phyloP scores from a whole-genome alignment of 192 early-diverging fungal species.

The Podila clonocystis region DNA sequence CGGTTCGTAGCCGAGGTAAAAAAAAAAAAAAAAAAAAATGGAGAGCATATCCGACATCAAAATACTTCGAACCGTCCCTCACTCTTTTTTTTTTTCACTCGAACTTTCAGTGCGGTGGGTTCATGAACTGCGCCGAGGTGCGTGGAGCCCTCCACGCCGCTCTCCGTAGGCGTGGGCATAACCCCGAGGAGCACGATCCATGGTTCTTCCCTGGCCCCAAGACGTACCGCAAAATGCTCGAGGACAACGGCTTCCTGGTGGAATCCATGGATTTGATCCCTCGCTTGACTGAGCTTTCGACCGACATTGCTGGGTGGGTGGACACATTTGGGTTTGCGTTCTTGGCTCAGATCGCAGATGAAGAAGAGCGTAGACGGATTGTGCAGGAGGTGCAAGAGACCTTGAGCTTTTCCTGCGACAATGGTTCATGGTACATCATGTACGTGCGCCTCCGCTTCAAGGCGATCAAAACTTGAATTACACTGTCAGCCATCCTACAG shows the following conservation, averaged over 20 bases:
- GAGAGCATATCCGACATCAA: neutral
- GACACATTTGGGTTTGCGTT: conserved; percentile 76
- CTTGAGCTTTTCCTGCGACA: conserved; percentile 29
- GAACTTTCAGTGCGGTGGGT: conserved; percentile 7
- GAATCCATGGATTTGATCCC: conserved; percentile 58
- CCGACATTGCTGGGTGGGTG: conserved; percentile 69
- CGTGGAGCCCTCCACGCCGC: conserved; percentile 28
- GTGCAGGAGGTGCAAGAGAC: conserved; percentile 31
- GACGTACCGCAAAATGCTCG: conserved; percentile 61
- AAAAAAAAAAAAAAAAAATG: conserved; percentile 42
- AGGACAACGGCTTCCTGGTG: conserved; percentile 60
- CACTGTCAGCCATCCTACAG: no score
- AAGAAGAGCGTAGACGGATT: conserved; percentile 30
- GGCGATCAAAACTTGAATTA: conserved; percentile 14
- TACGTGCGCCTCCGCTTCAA: conserved; percentile 53
- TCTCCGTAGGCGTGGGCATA: conserved; percentile 54
- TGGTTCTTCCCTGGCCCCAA: conserved; percentile 59
- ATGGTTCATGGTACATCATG: conserved; percentile 40
- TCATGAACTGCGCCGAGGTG: conserved; percentile 31
- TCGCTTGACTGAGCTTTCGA: conserved; percentile 63
- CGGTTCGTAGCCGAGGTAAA: conserved; percentile 63
- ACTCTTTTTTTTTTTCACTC: neutral
- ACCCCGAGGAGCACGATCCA: conserved; percentile 36
- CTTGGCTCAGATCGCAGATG: conserved; percentile 54
- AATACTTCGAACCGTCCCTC: no score